These are phyloP conservation scores for Brassica hybrid DNA, from an alignment of 441 rosid genomes.

Conservation along the genomic window DNA sequence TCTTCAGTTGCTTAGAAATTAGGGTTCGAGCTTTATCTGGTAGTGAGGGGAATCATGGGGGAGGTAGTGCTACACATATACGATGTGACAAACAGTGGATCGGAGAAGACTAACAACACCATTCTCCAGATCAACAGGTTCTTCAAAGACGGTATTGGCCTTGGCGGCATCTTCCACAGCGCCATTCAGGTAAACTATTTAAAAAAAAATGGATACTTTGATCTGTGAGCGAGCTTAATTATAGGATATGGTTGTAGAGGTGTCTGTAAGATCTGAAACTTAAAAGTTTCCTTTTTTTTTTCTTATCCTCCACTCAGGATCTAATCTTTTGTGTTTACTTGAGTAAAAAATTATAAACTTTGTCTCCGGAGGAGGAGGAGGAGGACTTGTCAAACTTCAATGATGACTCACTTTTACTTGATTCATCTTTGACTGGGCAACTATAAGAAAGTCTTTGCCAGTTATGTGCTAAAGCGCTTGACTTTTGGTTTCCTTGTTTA, in stretches of 20 bases:
- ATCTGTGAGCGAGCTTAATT: not conserved
- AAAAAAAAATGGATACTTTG: not conserved
- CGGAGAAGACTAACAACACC: not conserved
- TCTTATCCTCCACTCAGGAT: not conserved
- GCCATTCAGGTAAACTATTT: not conserved
- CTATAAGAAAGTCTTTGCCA: not conserved
- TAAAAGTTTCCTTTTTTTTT: not conserved
- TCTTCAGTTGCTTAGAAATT: not conserved
- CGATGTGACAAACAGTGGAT: not conserved
- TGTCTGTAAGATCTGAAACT: not conserved
- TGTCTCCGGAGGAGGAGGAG: not conserved
- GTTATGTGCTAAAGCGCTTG: not conserved
- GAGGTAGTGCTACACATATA: not conserved
- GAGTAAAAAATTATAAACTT: not conserved
- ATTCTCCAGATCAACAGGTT: conserved; percentile 11
- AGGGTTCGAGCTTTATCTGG: not conserved
- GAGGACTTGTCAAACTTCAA: conserved; percentile 6
- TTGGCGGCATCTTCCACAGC: conserved; percentile 1
- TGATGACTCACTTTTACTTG: not conserved
- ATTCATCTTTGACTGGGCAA: not conserved
- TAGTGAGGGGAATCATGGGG: not conserved
- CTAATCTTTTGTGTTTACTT: not conserved
- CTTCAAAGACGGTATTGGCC: conserved; percentile 8
- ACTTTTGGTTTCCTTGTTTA: not conserved
- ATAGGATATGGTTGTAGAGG: not conserved